A percentile compares a stretch with the other conserved stretches of the same genome.
These are phyloP conservation scores for Cryptosporidium bovis DNA, from an alignment of 169 alveolate species.

Conservation along the genomic window DNA sequence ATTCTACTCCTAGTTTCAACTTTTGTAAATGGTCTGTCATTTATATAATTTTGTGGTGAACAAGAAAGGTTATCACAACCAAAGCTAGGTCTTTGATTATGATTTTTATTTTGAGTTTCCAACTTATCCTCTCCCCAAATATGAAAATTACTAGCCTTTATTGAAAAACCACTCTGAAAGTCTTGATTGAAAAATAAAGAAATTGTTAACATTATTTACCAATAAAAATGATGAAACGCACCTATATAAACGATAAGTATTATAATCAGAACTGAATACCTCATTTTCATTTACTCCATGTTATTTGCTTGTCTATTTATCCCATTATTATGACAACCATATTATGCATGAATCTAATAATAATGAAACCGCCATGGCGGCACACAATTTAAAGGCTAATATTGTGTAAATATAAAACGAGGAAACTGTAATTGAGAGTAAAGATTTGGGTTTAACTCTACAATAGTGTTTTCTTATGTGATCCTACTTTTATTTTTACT, in stretches of 20 bases:
- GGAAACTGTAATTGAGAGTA: neutral
- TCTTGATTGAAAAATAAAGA: too few relatives aligned
- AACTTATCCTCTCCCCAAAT: too few relatives aligned
- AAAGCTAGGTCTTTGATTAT: too few relatives aligned
- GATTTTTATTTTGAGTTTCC: too few relatives aligned
- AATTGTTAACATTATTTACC: too few relatives aligned
- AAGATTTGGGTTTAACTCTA: neutral
- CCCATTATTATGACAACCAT: neutral
- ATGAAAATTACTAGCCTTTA: too few relatives aligned
- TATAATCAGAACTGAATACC: neutral
- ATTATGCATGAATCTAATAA: constrained; percentile 63
- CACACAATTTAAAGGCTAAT: neutral
- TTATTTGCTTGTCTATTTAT: neutral
- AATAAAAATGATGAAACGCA: neutral
- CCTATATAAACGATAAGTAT: constrained; percentile 7
- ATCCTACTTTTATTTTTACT: neutral
- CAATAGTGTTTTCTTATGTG: neutral
- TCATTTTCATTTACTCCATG: constrained; percentile 23
- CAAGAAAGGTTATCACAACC: too few relatives aligned
- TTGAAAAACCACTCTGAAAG: too few relatives aligned
- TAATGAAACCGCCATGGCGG: constrained; percentile 59
- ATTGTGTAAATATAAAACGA: neutral
- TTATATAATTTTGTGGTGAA: too few relatives aligned
- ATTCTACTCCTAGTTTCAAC: too few relatives aligned
- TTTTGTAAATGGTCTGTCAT: too few relatives aligned